Evolutionary conservation across 768 basidiomycete genomes (phyloP).

Genomic region (Suillus discolor): DNA sequence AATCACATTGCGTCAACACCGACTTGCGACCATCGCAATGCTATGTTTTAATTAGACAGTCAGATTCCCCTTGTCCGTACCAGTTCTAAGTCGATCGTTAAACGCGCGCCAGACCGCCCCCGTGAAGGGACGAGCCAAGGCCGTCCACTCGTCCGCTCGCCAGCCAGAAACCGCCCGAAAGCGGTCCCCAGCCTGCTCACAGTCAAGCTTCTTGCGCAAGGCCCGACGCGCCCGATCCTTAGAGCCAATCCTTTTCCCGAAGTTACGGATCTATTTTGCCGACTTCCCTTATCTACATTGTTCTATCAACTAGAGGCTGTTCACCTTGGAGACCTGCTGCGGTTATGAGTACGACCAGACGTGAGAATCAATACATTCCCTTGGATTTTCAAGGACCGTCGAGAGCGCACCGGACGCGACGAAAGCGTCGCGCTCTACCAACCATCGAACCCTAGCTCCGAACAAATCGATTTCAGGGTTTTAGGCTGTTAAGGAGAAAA

Average conservation of each 20-base stretch:
- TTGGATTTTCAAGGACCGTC: slow-evolving; percentile 83
- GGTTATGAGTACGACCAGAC: slow-evolving; percentile 77
- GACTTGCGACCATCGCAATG: slow-evolving; percentile 50
- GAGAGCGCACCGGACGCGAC: slow-evolving; percentile 73
- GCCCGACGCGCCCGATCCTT: slow-evolving; percentile 80
- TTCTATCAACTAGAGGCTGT: slow-evolving; percentile 80
- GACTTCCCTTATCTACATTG: slow-evolving; percentile 82
- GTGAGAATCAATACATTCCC: slow-evolving; percentile 69
- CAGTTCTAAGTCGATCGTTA: slow-evolving; percentile 56
- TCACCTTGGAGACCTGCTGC: slow-evolving; percentile 83
- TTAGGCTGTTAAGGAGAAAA: slow-evolving; percentile 76
- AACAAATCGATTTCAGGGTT: slow-evolving; percentile 75
- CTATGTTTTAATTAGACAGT: slow-evolving; percentile 59
- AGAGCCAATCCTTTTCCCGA: slow-evolving; percentile 81
- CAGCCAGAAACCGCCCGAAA: slow-evolving; percentile 55
- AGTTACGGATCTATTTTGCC: slow-evolving; percentile 84
- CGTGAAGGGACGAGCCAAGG: slow-evolving; percentile 50
- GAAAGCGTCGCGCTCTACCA: slow-evolving; percentile 73
- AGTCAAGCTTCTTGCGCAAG: slow-evolving; percentile 51
- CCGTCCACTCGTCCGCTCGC: slow-evolving; percentile 43
- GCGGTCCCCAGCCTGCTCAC: slow-evolving; percentile 54
- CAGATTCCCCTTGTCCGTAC: slow-evolving; percentile 82
- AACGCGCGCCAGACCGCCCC: slow-evolving; percentile 59
- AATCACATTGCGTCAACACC: slow-evolving; percentile 81
- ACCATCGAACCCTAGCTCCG: slow-evolving; percentile 73